Base-by-base conservation (phyloP, 1,284 basidiomycete species). In the Heliocybe sulcata region DNA sequence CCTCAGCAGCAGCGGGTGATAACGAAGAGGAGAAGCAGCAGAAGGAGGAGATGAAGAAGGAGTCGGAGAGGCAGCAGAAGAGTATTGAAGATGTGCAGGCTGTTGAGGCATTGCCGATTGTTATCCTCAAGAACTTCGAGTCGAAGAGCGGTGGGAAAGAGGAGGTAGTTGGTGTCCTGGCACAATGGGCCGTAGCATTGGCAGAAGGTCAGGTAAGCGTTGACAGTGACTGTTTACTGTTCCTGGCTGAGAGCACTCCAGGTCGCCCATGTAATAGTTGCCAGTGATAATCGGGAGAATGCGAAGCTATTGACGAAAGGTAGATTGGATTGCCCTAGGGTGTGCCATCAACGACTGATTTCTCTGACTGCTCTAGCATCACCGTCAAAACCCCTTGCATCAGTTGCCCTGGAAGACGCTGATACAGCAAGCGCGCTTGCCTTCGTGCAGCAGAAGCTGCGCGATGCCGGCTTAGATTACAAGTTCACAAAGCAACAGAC, bases 181-280 rank as follows among this genome's bases (percentile, higher is more conserved):
- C 90, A 1, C 83, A 89, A 56, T 99, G 96, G 96, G 88, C 84
- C 2, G 92, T 92, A 0, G 79, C 77, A 12, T 73, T 97, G 38
- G 81, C 85, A 0, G 90, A 94, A 64, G 91, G 86, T 64, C 79
- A 87, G 71, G 90, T 90, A 50, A 51, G 76, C 65, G 8, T 35
- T 2, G 23, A 19, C n/a, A 55, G 33, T 31, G 14, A 11, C 54
- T 35, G 16, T 16, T 51, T 23, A n/a, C 10, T 23, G 27, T 35
- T 42, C 12, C 54, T 33, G 45, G 54, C 33, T 26, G 45, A 75
- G 16, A 35, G 33, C 2, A 16, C 23, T 53, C 11, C 29, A 83
- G 83, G 76, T 93, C 54, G 96, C 96, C 0, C 96, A 99, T 68
- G 94, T 98, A 42, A 77, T 99, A 50, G 85, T 98, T 47, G 77